These are phyloP conservation scores for Cladosporium sphaerospermum DNA, from an alignment of 2,329 filamentous ascomycete genomes.

Conservation along the genomic window DNA sequence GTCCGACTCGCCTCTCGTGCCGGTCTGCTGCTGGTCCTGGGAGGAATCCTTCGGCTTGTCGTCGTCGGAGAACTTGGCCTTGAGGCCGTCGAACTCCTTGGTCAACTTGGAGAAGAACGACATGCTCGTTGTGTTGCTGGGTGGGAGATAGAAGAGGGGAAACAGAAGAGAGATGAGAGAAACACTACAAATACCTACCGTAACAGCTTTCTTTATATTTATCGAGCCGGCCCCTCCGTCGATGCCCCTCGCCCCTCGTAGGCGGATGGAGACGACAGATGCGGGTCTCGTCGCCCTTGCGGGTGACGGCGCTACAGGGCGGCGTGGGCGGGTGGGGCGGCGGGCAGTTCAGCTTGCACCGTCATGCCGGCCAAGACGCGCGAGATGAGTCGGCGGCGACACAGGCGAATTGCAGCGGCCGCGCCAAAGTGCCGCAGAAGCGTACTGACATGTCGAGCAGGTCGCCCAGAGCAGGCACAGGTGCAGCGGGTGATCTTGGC, in stretches of 20 bases:
- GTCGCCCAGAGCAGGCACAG: background rate
- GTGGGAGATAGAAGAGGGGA: background rate
- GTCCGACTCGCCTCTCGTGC: slow-evolving; percentile 11
- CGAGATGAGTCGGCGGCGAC: slow-evolving; percentile 1
- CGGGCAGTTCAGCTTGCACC: slow-evolving; percentile 7
- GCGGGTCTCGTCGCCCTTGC: background rate
- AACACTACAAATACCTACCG: background rate
- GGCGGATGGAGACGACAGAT: background rate
- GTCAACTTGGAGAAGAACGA: slow-evolving; percentile 44
- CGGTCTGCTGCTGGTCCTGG: slow-evolving; percentile 25
- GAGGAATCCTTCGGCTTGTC: slow-evolving; percentile 25
- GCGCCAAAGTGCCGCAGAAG: background rate
- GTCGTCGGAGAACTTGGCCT: slow-evolving; percentile 26
- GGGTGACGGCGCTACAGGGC: background rate
- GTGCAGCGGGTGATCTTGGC: background rate
- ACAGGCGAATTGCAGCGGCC: slow-evolving; percentile 2
- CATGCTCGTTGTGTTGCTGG: slow-evolving; percentile 25
- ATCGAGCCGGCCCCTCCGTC: slow-evolving; percentile 3
- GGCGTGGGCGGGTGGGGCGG: slow-evolving; percentile 7
- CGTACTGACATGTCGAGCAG: slow-evolving; percentile 1
- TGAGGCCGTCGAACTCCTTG: slow-evolving; percentile 39
- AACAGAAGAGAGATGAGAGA: background rate
- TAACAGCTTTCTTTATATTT: slow-evolving; percentile 12
- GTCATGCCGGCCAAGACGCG: slow-evolving; percentile 9
- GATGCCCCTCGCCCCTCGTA: background rate